Evolutionary conservation across 305 asterid genomes (phyloP).

Genomic region (Rubia balearica): DNA sequence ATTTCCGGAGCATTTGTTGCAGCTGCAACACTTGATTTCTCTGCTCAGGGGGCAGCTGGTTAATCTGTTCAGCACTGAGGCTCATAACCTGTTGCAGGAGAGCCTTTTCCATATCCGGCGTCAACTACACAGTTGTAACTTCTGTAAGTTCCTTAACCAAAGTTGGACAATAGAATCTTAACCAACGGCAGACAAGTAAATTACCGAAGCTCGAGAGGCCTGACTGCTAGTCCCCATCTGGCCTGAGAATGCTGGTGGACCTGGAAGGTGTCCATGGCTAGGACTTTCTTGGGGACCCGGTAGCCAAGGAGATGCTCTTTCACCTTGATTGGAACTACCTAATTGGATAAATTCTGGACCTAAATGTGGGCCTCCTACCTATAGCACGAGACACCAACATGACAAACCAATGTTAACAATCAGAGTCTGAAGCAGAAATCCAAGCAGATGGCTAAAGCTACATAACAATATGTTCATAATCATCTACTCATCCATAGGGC

Average conservation of each 20-base stretch:
- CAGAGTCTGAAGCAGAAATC: neutral
- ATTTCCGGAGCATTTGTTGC: constrained; percentile 89
- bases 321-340: constrained; percentile 66
- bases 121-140: constrained; percentile 45
- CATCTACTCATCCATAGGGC: neutral
- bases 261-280: constrained; percentile 44
- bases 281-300: constrained; percentile 53
- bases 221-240: constrained; percentile 63
- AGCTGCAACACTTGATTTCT: constrained; percentile 79
- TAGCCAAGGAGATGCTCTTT: constrained; percentile 59
- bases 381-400: constrained; percentile 16
- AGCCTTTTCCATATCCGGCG: constrained; percentile 81
- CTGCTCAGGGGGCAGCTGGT: constrained; percentile 76
- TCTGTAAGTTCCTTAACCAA: neutral
- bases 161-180: neutral
- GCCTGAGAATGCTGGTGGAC: constrained; percentile 46
- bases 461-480: neutral
- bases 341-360: constrained; percentile 70
- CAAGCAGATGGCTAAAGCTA: neutral
- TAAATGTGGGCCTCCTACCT: constrained; percentile 66
- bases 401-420: neutral
- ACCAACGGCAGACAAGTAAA: constrained; percentile 9
- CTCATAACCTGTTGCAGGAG: constrained; percentile 88
- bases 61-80: constrained; percentile 83
- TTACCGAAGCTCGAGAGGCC: constrained; percentile 52